A percentile compares a stretch with the other conserved stretches of the same genome.
Evolutionary conservation across 352 stramenopile species (phyloP).

Genomic region (Phytopythium sindhum): DNA sequence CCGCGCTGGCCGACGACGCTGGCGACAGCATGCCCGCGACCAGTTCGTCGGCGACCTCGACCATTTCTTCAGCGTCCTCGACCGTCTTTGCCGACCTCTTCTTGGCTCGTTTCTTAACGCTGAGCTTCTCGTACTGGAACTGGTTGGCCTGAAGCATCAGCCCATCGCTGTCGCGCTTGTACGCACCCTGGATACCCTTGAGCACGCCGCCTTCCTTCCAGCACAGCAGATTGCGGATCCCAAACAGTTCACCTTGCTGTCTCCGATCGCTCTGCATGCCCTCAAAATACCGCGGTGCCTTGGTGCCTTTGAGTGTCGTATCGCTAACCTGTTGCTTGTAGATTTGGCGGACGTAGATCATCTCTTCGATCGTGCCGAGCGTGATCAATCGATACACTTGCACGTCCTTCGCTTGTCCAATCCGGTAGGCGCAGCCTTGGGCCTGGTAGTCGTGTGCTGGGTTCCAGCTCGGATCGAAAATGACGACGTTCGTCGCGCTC

Average conservation of each 20-base stretch:
- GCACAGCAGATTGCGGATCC: slow-evolving; percentile 69
- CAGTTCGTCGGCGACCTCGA: slow-evolving; percentile 34
- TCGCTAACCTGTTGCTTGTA: slow-evolving; percentile 87
- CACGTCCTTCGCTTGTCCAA: slow-evolving; percentile 84
- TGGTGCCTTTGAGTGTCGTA: slow-evolving; percentile 67
- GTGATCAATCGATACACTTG: slow-evolving; percentile 84
- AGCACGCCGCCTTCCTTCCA: slow-evolving; percentile 73
- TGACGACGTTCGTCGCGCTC: slow-evolving; percentile 79
- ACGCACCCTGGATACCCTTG: slow-evolving; percentile 73
- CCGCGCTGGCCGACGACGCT: neutral
- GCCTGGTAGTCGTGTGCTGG: slow-evolving; percentile 82
- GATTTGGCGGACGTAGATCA: slow-evolving; percentile 86
- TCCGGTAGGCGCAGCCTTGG: slow-evolving; percentile 81
- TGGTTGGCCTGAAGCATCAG: slow-evolving; percentile 55
- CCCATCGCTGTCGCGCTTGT: slow-evolving; percentile 46
- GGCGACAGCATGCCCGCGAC: slow-evolving; percentile 31
- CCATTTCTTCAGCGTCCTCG: slow-evolving; percentile 32
- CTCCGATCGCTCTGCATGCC: slow-evolving; percentile 70
- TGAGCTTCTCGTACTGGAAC: slow-evolving; percentile 36
- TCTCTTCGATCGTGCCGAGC: slow-evolving; percentile 84
- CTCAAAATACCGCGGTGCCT: slow-evolving; percentile 76
- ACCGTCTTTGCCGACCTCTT: slow-evolving; percentile 17
- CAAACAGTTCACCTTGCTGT: slow-evolving; percentile 76
- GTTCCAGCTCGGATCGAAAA: slow-evolving; percentile 89
- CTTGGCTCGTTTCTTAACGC: slow-evolving; percentile 11